Conservation (phyloP, 2,329 filamentous ascomycete species). For the Aspergillus carbonarius region DNA sequence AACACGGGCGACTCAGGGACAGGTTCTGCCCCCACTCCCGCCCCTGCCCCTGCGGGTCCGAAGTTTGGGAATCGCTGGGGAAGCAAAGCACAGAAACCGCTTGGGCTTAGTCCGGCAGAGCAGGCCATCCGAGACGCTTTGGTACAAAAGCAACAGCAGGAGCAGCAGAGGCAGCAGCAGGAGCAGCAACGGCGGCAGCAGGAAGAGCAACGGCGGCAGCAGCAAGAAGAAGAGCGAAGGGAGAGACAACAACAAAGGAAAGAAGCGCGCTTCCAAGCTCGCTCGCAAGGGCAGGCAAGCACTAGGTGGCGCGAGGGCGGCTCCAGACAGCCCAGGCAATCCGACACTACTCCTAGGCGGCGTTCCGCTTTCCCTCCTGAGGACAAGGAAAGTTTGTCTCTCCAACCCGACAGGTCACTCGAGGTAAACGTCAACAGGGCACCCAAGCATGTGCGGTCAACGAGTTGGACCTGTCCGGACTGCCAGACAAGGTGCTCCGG, state of each 20-base stretch:
- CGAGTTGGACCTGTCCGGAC: conserved; percentile 31
- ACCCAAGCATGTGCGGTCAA: conserved; percentile 4
- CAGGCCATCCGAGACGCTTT: conserved; percentile 32
- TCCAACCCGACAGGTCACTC: conserved; percentile 14
- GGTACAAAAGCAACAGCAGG: conserved; percentile 15
- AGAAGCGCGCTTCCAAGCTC: not conserved
- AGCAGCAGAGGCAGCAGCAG: not conserved
- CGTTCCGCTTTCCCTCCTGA: not conserved
- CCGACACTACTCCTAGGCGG: not conserved
- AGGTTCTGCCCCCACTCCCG: conserved; percentile 9
- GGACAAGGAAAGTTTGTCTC: conserved; percentile 6
- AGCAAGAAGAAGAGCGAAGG: not conserved
- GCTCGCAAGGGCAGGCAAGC: not conserved
- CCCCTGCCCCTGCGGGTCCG: conserved; percentile 12
- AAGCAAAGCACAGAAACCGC: conserved; percentile 15
- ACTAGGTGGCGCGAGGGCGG: not conserved
- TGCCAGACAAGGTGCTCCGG: conserved; percentile 24
- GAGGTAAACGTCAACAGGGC: conserved; percentile 4
- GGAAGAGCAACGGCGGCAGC: not conserved
- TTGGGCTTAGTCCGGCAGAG: conserved; percentile 33
- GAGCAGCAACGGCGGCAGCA: not conserved
- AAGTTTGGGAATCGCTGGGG: conserved; percentile 32
- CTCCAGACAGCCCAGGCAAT: not conserved
- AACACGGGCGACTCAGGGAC: conserved; percentile 12
- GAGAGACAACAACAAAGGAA: not conserved